Base-by-base conservation (phyloP, 2,329 filamentous ascomycete genomes). In the Trichoderma atrobrunneum region DNA sequence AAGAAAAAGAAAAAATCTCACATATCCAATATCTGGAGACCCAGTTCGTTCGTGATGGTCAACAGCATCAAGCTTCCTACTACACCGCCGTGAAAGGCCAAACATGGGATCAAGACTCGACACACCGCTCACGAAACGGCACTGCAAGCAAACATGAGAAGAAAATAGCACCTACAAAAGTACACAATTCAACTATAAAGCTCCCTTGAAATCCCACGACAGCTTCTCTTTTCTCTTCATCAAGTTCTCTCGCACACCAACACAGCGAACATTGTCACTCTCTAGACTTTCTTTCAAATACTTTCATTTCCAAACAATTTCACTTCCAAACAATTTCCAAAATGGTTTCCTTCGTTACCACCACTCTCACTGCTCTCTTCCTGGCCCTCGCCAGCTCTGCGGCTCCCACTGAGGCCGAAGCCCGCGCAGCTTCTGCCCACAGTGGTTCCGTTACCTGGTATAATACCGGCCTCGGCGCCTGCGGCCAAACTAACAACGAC, bases 401-500 rank as follows among this genome's bases (percentile, higher is more conserved):
- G 21, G 72, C 72, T 28, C 69, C 72, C 30, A 26, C 69, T n/a
- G 66, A 71, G 10, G 21, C 34, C 2, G 34, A 60, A 6, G 34
- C 7, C 16, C 28, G 11, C 43, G 67, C 57, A 11, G 43, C 67
- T 28, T 59, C 36, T 48, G n/a, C 43, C 16, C 26, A 36, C 63
- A 61, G 51, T 14, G 75, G 75, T 39, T 30, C 48, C 26, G 61
- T 75, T 28, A 78, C 82, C 21, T 95, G 90, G 82, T 95, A 92
- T 79, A 82, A 84, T 21, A 88, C 91, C 0, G 84, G 81, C 4
- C 84, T 93, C 5, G 92, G 93, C 14, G 90, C 92, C 0, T 95
- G 93, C 78, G 93, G 92, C 6, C 80, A 86, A 36, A 84, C 81
- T 1, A 89, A 87, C 68, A 80, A 78, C 1, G 82, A 85, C 8